Evolutionary conservation across 805 yeast genomes (phyloP).

Genomic region (Jamesozyma piceae): DNA sequence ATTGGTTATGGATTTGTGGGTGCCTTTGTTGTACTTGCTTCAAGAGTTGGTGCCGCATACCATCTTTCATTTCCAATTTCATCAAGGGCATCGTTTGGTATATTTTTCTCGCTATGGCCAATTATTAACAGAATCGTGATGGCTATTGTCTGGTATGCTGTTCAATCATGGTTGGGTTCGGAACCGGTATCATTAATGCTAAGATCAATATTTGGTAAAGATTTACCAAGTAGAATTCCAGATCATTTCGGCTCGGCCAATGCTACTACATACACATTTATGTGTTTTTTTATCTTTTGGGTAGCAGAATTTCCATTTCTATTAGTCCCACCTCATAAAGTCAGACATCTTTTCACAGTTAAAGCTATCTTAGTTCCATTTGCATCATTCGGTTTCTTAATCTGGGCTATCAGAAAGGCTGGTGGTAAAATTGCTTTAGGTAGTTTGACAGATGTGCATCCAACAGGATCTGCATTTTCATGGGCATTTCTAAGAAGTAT

Average conservation of each 20-base stretch:
- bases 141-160: slow-evolving; percentile 83
- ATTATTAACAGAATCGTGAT: slow-evolving; percentile 79
- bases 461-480: slow-evolving; percentile 20
- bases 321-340: slow-evolving; percentile 71
- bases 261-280: slow-evolving; percentile 62
- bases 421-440: slow-evolving; percentile 40
- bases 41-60: slow-evolving; percentile 71
- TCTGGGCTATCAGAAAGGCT: slow-evolving; percentile 78
- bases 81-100: slow-evolving; percentile 75
- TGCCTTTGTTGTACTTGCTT: slow-evolving; percentile 56
- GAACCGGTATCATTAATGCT: slow-evolving; percentile 74
- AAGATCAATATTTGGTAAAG: slow-evolving; percentile 61
- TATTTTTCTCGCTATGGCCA: slow-evolving; percentile 83
- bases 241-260: slow-evolving; percentile 51
- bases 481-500: slow-evolving; percentile 70
- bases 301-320: slow-evolving; percentile 67
- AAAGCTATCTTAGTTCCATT: slow-evolving; percentile 72
- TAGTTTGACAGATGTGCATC: slow-evolving; percentile 14
- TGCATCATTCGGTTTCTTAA: slow-evolving; percentile 73
- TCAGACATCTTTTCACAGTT: slow-evolving; percentile 75
- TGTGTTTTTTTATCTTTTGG: slow-evolving; percentile 79
- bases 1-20: slow-evolving; percentile 68
- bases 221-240: slow-evolving; percentile 52
- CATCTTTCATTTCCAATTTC: slow-evolving; percentile 82
- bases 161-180: slow-evolving; percentile 79